phyloP scores from a whole-genome alignment of 495 filamentous ascomycete genomes.

The Xylaria intraflava region DNA sequence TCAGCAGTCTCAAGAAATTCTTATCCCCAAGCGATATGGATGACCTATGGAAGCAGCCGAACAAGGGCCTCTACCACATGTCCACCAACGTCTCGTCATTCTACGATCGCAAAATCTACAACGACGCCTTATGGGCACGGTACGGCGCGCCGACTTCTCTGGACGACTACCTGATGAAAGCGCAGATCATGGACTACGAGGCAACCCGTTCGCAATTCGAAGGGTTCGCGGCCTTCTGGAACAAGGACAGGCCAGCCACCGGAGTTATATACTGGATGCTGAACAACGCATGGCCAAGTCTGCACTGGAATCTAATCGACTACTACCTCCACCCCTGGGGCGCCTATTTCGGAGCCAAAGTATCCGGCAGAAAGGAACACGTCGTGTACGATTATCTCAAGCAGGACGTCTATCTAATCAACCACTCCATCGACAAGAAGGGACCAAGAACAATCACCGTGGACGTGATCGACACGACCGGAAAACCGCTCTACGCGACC shows the following conservation, averaged over 20 bases:
- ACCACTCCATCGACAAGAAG: constrained; percentile 40
- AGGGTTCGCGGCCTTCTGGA: constrained; percentile 47
- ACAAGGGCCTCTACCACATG: constrained; percentile 55
- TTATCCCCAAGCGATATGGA: constrained; percentile 44
- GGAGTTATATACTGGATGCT: constrained; percentile 66
- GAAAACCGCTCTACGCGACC: constrained; percentile 31
- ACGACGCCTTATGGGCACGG: constrained; percentile 45
- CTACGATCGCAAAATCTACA: constrained; percentile 50
- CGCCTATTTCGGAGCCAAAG: constrained; percentile 54
- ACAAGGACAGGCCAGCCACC: constrained; percentile 47
- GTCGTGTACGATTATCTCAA: constrained; percentile 49
- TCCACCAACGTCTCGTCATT: constrained; percentile 48
- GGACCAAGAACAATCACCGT: constrained; percentile 41
- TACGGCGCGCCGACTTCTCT: constrained; percentile 47
- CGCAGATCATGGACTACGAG: constrained; percentile 58
- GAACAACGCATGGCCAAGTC: constrained; percentile 57
- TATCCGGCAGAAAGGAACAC: constrained; percentile 47
- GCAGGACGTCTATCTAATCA: constrained; percentile 47
- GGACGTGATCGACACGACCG: constrained; percentile 43
- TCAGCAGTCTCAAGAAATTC: constrained; percentile 49
- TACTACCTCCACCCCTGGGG: constrained; percentile 55
- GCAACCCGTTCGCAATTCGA: constrained; percentile 56
- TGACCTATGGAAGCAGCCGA: constrained; percentile 48
- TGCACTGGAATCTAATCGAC: constrained; percentile 63
- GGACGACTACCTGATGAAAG: constrained; percentile 49